Percentiles rank a stretch among this genome's conserved stretches.
phyloP scores from a whole-genome alignment of 2,329 filamentous ascomycete species.

The Tolypocladium guangdongense region DNA sequence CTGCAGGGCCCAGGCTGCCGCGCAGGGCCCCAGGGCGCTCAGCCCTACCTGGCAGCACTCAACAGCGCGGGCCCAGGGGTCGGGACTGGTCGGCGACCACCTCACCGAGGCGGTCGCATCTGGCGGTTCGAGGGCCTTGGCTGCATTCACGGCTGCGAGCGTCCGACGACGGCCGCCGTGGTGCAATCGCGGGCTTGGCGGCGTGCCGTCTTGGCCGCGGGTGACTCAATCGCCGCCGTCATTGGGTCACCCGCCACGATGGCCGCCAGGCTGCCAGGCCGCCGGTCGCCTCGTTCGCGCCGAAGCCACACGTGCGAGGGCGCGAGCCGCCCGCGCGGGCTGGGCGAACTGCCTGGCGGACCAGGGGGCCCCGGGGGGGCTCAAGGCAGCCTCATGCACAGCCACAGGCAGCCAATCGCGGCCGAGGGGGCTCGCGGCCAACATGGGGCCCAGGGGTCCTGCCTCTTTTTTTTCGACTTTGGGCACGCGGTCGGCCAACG shows the following conservation, averaged over 20 bases:
- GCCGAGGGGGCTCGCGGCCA: not conserved
- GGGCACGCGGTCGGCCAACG: not conserved
- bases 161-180: not conserved
- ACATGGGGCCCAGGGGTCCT: not conserved
- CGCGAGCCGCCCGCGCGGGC: too few species aligned
- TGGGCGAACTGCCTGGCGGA: conserved; percentile 2
- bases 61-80: too few species aligned
- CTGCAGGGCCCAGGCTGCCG: too few species aligned
- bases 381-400: not conserved
- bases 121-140: not conserved
- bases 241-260: not conserved
- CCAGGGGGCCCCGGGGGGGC: too few species aligned
- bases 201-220: too few species aligned
- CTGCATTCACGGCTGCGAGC: not conserved
- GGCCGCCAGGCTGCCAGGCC: not conserved
- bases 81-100: too few species aligned
- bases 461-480: not conserved
- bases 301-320: too few species aligned
- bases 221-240: not conserved
- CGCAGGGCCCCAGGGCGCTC: too few species aligned
- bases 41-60: too few species aligned
- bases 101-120: too few species aligned
- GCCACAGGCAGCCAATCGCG: not conserved
- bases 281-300: not conserved
- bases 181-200: not conserved